Conservation (phyloP, 2,329 filamentous ascomycete genomes). For the Neoscytalidium dimidiatum region DNA sequence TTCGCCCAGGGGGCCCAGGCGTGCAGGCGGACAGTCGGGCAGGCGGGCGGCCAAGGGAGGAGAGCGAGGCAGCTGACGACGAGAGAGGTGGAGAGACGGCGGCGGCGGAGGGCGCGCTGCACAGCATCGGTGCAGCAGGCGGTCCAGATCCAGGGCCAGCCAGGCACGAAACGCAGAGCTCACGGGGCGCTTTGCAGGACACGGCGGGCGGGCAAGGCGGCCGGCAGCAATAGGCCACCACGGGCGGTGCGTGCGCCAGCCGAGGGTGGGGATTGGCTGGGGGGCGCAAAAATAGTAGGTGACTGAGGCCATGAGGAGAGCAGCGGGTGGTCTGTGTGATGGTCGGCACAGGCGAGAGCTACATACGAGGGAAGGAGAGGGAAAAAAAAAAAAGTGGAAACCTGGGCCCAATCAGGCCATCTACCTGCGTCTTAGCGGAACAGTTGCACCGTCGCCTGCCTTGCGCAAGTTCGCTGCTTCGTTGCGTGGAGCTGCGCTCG, state of each 20-base stretch:
- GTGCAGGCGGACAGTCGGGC: no score
- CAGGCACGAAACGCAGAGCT: neutral
- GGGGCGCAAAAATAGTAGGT: neutral
- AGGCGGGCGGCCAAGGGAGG: no score
- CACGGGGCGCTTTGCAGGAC: neutral
- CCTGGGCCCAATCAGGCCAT: conserved; percentile 3
- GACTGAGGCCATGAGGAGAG: neutral
- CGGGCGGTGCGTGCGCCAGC: neutral
- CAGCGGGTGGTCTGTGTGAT: conserved; percentile 3
- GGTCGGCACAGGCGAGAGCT: neutral
- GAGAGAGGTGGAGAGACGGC: no score
- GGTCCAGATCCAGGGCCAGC: neutral
- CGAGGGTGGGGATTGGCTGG: conserved; percentile 8
- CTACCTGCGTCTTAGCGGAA: neutral
- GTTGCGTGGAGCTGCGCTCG: neutral
- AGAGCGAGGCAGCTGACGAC: no score
- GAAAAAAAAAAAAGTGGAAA: neutral
- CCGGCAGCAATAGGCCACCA: neutral
- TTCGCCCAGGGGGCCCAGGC: no score
- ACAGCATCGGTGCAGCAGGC: no score
- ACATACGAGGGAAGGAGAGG: neutral
- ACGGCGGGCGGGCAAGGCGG: neutral
- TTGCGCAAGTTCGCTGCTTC: neutral
- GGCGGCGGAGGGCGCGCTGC: no score
- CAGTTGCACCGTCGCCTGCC: no score